Percentiles rank a stretch among this genome's conserved stretches.
Conservation (phyloP, 805 yeast species). For the Cyberlindnera americana region DNA sequence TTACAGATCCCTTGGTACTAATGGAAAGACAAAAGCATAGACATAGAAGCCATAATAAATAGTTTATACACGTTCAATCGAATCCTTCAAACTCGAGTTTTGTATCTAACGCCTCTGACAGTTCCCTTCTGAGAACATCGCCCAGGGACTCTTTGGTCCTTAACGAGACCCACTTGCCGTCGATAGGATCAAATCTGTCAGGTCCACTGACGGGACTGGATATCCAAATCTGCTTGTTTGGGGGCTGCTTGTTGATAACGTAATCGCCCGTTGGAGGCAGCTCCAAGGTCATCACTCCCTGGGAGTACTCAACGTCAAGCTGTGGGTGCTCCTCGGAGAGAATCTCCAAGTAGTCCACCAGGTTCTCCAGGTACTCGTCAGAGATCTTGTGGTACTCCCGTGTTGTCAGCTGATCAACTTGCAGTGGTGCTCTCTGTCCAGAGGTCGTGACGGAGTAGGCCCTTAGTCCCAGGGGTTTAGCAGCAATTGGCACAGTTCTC, state of each 20-base stretch:
- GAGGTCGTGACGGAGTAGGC: conserved; percentile 39
- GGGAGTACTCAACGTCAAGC: conserved; percentile 73
- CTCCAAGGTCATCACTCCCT: conserved; percentile 80
- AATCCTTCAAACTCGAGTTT: conserved; percentile 22
- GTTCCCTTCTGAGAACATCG: conserved; percentile 49
- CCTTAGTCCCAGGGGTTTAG: too few relatives aligned
- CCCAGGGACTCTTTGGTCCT: conserved; percentile 56
- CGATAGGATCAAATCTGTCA: conserved; percentile 70
- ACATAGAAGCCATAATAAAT: background rate
- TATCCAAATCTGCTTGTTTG: conserved; percentile 95
- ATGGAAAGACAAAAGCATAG: background rate
- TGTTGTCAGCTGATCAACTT: conserved; percentile 44
- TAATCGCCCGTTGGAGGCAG: conserved; percentile 76
- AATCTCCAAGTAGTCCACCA: conserved; percentile 64
- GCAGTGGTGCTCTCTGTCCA: conserved; percentile 50
- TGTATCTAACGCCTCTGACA: conserved; percentile 32
- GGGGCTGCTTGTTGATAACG: conserved; percentile 95
- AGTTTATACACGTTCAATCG: conserved; percentile 12
- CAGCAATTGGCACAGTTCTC: background rate
- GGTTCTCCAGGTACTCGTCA: conserved; percentile 62
- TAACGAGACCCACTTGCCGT: conserved; percentile 74
- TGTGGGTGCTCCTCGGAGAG: conserved; percentile 60
- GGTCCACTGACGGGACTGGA: conserved; percentile 95
- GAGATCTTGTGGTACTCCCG: conserved; percentile 62
- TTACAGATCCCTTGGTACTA: conserved; percentile 22